These are phyloP conservation scores for Prunus campanulata DNA, from an alignment of 306 rosid species.

Conservation along the genomic window DNA sequence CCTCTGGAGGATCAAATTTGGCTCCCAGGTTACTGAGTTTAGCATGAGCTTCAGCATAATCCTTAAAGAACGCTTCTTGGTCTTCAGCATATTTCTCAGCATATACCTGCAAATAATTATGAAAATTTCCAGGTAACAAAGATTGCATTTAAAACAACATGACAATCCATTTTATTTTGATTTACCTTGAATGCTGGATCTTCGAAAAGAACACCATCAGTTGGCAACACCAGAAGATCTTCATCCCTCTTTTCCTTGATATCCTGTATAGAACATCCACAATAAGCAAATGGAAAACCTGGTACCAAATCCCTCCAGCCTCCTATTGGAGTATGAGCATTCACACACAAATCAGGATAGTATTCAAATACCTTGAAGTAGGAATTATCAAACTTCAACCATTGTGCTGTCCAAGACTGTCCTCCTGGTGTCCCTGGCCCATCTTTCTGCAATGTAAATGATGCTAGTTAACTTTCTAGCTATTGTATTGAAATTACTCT, in stretches of 20 bases:
- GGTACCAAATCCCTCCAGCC: neutral
- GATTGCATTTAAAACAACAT: neutral
- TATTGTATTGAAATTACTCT: neutral
- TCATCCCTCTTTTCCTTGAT: constrained; percentile 86
- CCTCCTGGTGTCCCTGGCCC: constrained; percentile 99
- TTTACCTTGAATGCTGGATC: constrained; percentile 91
- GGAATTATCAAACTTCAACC: constrained; percentile 96
- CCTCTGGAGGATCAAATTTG: constrained; percentile 97
- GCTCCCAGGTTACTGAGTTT: constrained; percentile 95
- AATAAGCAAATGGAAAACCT: constrained; percentile 27
- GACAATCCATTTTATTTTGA: neutral
- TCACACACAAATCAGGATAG: constrained; percentile 12
- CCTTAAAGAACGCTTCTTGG: constrained; percentile 87
- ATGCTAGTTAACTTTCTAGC: constrained; percentile 25
- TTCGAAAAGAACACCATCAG: constrained; percentile 89
- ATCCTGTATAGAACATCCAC: constrained; percentile 54
- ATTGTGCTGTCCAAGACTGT: constrained; percentile 91
- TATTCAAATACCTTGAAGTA: constrained; percentile 71
- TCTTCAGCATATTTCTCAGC: constrained; percentile 93
- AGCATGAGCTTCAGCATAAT: constrained; percentile 98
- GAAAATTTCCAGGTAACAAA: neutral
- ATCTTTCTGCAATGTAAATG: constrained; percentile 59
- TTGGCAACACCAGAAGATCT: constrained; percentile 87
- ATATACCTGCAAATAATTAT: constrained; percentile 51
- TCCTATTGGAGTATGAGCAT: neutral